A percentile compares a stretch with the other conserved stretches of the same genome.
phyloP scores from a whole-genome alignment of 805 yeast genomes.

The Barnettozyma siamensis region DNA sequence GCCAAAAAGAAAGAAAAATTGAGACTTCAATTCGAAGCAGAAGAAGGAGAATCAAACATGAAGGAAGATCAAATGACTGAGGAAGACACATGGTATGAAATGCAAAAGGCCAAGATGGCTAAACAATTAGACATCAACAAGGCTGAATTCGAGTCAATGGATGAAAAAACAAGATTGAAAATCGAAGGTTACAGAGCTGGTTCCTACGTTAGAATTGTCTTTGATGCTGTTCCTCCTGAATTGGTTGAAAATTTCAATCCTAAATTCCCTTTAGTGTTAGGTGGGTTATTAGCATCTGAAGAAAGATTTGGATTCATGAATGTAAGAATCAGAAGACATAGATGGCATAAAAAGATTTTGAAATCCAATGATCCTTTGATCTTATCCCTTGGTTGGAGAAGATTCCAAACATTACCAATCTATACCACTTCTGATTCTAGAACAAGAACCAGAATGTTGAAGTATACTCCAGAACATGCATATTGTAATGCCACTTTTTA shows the following conservation, averaged over 20 bases:
- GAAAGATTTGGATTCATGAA: conserved; percentile 88
- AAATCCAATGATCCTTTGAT: conserved; percentile 95
- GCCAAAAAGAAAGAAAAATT: conserved; percentile 88
- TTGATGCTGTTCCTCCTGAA: conserved; percentile 82
- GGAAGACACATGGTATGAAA: conserved; percentile 96
- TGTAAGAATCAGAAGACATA: conserved; percentile 92
- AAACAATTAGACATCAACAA: conserved; percentile 93
- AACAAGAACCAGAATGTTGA: conserved; percentile 95
- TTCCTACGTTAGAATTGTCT: conserved; percentile 83
- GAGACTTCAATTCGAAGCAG: conserved; percentile 84
- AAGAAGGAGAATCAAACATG: conserved; percentile 63
- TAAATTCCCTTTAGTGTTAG: conserved; percentile 75
- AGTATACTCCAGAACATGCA: conserved; percentile 97
- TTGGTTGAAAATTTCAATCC: conserved; percentile 85
- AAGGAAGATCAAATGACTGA: conserved; percentile 79
- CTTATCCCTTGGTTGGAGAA: conserved; percentile 93
- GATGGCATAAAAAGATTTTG: conserved; percentile 97
- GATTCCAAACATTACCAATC: conserved; percentile 94
- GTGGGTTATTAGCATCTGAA: conserved; percentile 88
- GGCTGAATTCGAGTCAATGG: conserved; percentile 69
- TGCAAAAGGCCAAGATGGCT: conserved; percentile 94
- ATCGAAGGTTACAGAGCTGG: conserved; percentile 95
- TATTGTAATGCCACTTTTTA: conserved; percentile 93
- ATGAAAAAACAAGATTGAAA: conserved; percentile 64
- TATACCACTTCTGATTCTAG: conserved; percentile 96